These are phyloP conservation scores for Solanum chacoense DNA, from an alignment of 305 asterid genomes.

Conservation along the genomic window DNA sequence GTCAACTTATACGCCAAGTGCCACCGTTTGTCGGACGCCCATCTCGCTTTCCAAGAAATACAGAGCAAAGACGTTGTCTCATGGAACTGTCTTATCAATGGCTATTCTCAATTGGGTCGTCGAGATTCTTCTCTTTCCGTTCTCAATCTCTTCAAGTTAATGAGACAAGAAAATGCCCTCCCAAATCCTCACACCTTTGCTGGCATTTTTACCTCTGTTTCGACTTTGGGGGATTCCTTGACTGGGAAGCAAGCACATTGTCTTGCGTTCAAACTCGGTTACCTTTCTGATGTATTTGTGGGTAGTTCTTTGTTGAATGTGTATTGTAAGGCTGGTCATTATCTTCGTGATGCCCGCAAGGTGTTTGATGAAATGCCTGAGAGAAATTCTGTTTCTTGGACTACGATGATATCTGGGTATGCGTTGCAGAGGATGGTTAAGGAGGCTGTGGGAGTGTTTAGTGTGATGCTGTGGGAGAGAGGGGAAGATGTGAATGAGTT, in stretches of 20 bases:
- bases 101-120: slow-evolving; percentile 43
- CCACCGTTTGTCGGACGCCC: slow-evolving; percentile 47
- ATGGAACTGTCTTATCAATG: slow-evolving; percentile 78
- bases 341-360: slow-evolving; percentile 34
- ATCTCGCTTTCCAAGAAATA: slow-evolving; percentile 38
- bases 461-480: slow-evolving; percentile 23
- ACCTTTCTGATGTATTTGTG: slow-evolving; percentile 50
- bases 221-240: slow-evolving; percentile 25
- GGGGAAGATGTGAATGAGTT: slow-evolving; percentile 52
- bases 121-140: slow-evolving; percentile 31
- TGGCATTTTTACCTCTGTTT: slow-evolving; percentile 54
- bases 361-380: slow-evolving; percentile 72
- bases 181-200: slow-evolving; percentile 71
- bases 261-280: slow-evolving; percentile 31
- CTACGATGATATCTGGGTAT: slow-evolving; percentile 80
- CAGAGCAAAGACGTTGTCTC: slow-evolving; percentile 39
- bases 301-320: slow-evolving; percentile 52
- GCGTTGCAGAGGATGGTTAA: slow-evolving; percentile 37
- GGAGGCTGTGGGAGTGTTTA: slow-evolving; percentile 52
- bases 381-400: slow-evolving; percentile 68
- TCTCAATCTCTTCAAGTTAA: slow-evolving; percentile 37
- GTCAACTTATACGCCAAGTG: slow-evolving; percentile 71
- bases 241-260: slow-evolving; percentile 50
- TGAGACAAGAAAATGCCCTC: slow-evolving; percentile 25
- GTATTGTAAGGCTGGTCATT: slow-evolving; percentile 40